These are phyloP conservation scores for Linaria vulgaris DNA, from an alignment of 257 asterid genomes.

Conservation along the genomic window DNA sequence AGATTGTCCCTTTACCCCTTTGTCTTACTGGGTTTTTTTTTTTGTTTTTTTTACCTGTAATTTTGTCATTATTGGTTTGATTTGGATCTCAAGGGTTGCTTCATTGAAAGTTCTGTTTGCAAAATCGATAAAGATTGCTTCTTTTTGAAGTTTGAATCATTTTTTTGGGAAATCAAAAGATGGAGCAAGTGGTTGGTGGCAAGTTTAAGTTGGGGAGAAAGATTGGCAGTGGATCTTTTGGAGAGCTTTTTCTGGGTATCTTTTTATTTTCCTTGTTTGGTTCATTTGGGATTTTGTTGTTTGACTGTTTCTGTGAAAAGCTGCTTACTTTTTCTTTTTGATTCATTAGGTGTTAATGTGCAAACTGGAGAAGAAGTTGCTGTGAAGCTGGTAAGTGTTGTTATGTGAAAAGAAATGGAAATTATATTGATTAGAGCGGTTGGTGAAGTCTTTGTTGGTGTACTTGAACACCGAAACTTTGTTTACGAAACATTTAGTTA, in stretches of 20 bases:
- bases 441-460: background rate
- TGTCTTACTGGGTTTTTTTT: conserved; percentile 11
- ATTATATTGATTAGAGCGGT: conserved; percentile 13
- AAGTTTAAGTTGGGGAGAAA: conserved; percentile 95
- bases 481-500: background rate
- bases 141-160: too few species aligned
- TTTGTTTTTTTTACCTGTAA: too few species aligned
- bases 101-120: conserved; percentile 13
- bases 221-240: conserved; percentile 98
- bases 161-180: conserved; percentile 7
- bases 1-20: background rate
- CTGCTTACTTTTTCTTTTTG: conserved; percentile 9
- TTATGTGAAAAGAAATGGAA: too few species aligned
- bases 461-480: background rate
- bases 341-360: conserved; percentile 69
- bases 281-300: conserved; percentile 15
- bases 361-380: conserved; percentile 99
- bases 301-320: background rate
- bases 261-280: background rate
- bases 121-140: conserved; percentile 16
- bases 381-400: conserved; percentile 74
- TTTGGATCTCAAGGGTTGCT: conserved; percentile 30
- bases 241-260: conserved; percentile 93
- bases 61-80: conserved; percentile 23
- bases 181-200: conserved; percentile 92